Percentiles rank a stretch among this genome's conserved stretches.
Evolutionary conservation across 1,284 basidiomycete genomes (phyloP).

Genomic region (Cryptococcus jaspeensis): DNA sequence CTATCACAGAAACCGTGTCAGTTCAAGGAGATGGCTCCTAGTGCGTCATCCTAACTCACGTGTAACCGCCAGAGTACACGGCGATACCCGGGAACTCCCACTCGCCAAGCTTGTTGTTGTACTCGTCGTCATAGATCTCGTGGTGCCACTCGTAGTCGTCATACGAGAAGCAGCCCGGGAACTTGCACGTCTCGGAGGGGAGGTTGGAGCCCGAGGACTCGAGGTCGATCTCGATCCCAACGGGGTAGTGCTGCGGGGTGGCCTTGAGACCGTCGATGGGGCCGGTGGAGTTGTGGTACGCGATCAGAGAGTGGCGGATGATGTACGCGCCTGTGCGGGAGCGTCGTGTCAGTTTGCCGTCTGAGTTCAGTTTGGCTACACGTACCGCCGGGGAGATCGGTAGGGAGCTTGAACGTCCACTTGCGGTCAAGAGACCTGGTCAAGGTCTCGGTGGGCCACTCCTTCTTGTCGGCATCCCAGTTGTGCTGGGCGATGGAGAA

Average conservation of each 20-base stretch:
- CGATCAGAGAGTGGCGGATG: background rate
- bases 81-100: constrained; percentile 4
- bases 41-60: background rate
- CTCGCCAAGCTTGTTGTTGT: background rate
- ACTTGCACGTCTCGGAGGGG: constrained; percentile 1
- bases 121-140: constrained; percentile 1
- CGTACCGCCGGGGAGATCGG: constrained; percentile 1
- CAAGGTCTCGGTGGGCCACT: constrained; percentile 6
- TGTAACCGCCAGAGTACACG: constrained; percentile 3
- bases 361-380: background rate
- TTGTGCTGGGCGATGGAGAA: constrained; percentile 6
- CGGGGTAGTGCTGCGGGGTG: constrained; percentile 1
- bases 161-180: background rate
- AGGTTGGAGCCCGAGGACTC: constrained; percentile 1
- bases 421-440: background rate
- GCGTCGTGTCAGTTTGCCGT: background rate
- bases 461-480: background rate
- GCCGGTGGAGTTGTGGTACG: background rate
- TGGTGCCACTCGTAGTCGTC: constrained; percentile 1
- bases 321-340: background rate
- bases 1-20: background rate
- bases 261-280: background rate
- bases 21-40: background rate
- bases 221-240: constrained; percentile 1
- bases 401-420: constrained; percentile 1